Evolutionary conservation across 169 alveolate species (phyloP).

Genomic region (Plasmodium yoelii): DNA sequence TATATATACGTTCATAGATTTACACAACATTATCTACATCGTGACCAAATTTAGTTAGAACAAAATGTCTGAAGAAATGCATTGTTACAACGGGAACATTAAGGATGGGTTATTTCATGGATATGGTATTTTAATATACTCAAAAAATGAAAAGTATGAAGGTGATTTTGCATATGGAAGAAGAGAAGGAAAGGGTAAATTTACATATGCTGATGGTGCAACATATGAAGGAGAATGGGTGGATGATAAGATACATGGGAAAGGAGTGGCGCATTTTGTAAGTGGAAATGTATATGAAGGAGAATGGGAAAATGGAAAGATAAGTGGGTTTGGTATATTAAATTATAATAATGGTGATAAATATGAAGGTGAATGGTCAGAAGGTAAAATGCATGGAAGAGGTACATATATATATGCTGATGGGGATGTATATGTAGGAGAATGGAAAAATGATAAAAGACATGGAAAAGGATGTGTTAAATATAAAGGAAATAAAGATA

Average conservation of each 20-base stretch:
- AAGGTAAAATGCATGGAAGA: constrained; percentile 95
- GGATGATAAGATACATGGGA: constrained; percentile 94
- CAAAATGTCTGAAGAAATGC: constrained; percentile 68
- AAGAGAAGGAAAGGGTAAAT: constrained; percentile 94
- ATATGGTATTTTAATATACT: constrained; percentile 89
- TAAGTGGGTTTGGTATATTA: constrained; percentile 93
- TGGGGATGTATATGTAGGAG: constrained; percentile 95
- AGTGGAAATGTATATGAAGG: constrained; percentile 92
- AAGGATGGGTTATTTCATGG: constrained; percentile 95
- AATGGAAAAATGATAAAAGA: constrained; percentile 95
- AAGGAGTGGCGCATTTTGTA: constrained; percentile 93
- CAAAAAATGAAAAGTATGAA: constrained; percentile 94
- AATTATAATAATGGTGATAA: constrained; percentile 94
- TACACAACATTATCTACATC: background rate
- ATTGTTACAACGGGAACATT: constrained; percentile 94
- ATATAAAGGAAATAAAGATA: constrained; percentile 84
- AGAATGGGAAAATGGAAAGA: constrained; percentile 94
- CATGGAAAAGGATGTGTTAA: constrained; percentile 95
- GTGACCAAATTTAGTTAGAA: too few species aligned
- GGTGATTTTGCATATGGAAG: constrained; percentile 96
- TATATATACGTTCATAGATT: background rate
- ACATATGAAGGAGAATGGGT: constrained; percentile 96
- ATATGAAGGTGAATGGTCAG: constrained; percentile 97
- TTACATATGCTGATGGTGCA: constrained; percentile 95
- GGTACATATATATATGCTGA: constrained; percentile 94